These are phyloP conservation scores for Hymenoscyphus albidus DNA, from an alignment of 2,329 filamentous ascomycete species.

Conservation along the genomic window DNA sequence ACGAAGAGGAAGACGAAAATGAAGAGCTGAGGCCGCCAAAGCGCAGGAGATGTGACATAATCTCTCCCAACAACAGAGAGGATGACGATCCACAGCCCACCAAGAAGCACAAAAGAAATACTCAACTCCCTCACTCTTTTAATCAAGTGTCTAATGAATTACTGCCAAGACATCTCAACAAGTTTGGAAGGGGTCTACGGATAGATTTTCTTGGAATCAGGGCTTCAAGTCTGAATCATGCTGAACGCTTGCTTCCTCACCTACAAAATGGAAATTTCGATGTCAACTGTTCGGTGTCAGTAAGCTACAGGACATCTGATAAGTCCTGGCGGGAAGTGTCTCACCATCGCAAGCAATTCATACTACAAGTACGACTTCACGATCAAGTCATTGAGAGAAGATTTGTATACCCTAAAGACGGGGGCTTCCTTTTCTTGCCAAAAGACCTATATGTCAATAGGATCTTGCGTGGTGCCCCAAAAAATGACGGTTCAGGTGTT, in stretches of 20 bases:
- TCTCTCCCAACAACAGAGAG: not conserved
- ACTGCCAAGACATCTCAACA: conserved; percentile 7
- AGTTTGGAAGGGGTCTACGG: conserved; percentile 24
- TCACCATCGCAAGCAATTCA: conserved; percentile 9
- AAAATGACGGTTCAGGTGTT: not conserved
- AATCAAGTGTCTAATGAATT: not conserved
- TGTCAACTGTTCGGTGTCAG: conserved; percentile 21
- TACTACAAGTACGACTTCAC: conserved; percentile 9
- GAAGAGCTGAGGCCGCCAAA: conserved; percentile 21
- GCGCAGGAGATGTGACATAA: conserved; percentile 20
- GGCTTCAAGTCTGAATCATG: not conserved
- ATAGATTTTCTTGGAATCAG: conserved; percentile 25
- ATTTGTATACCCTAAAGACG: conserved; percentile 11
- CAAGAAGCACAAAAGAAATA: not conserved
- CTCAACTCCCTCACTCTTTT: not conserved
- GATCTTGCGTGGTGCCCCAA: not conserved
- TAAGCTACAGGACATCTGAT: conserved; percentile 23
- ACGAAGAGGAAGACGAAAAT: conserved; percentile 29
- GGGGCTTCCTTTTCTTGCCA: conserved; percentile 18
- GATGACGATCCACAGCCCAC: not conserved
- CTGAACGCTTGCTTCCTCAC: not conserved
- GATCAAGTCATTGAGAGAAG: conserved; percentile 19
- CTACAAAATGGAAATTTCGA: conserved; percentile 7
- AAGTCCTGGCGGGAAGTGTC: conserved; percentile 10
- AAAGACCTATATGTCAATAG: conserved; percentile 6